phyloP scores from a whole-genome alignment of 129 eudicot genomes.

The Centella asiatica region DNA sequence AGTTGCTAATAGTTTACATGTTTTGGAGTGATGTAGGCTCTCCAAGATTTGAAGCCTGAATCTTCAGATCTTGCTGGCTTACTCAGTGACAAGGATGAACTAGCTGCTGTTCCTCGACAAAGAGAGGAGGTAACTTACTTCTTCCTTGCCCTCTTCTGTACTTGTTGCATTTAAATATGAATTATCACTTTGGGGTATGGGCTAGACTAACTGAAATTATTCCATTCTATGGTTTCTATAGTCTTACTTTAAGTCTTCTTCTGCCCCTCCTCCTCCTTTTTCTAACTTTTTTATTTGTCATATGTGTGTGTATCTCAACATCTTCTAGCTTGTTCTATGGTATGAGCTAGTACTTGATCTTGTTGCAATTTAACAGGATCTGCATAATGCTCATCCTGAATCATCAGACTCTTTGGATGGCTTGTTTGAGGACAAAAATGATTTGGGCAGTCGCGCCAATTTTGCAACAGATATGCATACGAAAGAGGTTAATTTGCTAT shows the following conservation, averaged over 20 bases:
- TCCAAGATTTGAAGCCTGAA: conserved; percentile 35
- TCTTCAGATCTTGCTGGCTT: conserved; percentile 30
- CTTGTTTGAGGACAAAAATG: conserved; percentile 55
- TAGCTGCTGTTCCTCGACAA: conserved; percentile 27
- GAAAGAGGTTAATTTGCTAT: conserved; percentile 49
- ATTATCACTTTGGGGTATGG: neutral
- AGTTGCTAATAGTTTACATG: neutral
- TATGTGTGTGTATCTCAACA: neutral
- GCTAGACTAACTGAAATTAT: neutral
- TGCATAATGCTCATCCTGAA: conserved; percentile 33
- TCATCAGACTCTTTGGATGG: conserved; percentile 72
- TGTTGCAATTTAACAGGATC: conserved; percentile 38
- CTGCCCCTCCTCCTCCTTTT: no score
- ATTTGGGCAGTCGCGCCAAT: conserved; percentile 22
- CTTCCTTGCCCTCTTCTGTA: neutral
- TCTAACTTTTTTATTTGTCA: no score
- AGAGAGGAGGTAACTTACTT: conserved; percentile 33
- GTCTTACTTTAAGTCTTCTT: no score
- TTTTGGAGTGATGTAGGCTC: conserved; percentile 24
- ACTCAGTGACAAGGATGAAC: conserved; percentile 16
- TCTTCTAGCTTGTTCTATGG: neutral
- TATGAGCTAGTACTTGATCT: conserved; percentile 1
- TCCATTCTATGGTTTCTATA: no score
- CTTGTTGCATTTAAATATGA: neutral
- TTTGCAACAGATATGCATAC: conserved; percentile 12